A percentile compares a stretch with the other conserved stretches of the same genome.
phyloP scores from a whole-genome alignment of 768 basidiomycete species.

The Calocera viscosa region DNA sequence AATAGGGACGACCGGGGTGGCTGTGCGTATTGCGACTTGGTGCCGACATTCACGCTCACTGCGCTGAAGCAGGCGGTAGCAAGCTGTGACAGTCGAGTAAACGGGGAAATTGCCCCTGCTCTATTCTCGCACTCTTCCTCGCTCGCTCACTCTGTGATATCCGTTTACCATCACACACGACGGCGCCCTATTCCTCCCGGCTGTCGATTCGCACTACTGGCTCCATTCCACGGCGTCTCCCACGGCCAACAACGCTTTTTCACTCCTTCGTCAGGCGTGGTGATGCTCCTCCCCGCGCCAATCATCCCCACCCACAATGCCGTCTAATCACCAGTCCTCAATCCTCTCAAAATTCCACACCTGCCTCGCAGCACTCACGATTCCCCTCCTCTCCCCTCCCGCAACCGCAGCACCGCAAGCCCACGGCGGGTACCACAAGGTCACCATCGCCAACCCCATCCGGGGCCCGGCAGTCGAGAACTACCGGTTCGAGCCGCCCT shows the following conservation, averaged over 20 bases:
- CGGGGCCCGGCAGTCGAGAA: neutral
- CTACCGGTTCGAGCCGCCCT: slow-evolving; percentile 3
- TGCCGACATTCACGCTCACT: neutral
- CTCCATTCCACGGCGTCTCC: no score
- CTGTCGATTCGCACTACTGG: no score
- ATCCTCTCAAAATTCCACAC: slow-evolving; percentile 2
- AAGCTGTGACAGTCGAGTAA: neutral
- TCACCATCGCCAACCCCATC: slow-evolving; percentile 1
- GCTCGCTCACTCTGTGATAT: neutral
- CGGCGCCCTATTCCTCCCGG: neutral
- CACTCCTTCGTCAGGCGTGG: neutral
- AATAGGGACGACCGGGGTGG: neutral
- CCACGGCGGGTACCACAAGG: neutral
- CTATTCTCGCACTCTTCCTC: neutral
- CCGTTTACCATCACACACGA: neutral
- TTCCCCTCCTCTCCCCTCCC: neutral
- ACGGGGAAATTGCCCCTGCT: neutral
- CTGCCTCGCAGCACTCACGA: neutral
- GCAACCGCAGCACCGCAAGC: neutral
- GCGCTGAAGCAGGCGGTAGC: neutral
- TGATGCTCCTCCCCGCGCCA: neutral
- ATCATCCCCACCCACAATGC: neutral
- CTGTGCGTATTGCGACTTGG: neutral
- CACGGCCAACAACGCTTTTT: neutral
- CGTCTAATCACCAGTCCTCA: slow-evolving; percentile 5